Evolutionary conservation across 2,329 filamentous ascomycete genomes (phyloP).

Genomic region (Verticillium alfalfae): DNA sequence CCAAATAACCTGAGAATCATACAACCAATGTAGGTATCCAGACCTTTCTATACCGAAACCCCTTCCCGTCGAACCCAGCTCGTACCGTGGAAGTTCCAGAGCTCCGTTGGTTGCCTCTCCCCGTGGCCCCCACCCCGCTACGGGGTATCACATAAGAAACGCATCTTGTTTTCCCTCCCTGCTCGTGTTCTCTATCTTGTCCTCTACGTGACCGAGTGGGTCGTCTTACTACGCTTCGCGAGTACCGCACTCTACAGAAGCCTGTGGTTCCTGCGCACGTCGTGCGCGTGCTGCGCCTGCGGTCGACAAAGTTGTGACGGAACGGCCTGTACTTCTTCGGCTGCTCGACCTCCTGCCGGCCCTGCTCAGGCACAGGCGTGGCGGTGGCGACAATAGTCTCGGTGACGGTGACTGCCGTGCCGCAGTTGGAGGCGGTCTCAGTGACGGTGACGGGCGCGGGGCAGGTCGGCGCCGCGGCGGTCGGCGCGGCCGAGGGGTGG

Average conservation of each 20-base stretch:
- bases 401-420: conserved; percentile 1
- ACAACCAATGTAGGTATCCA: background rate
- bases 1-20: background rate
- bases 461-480: background rate
- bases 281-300: background rate
- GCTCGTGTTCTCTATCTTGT: background rate
- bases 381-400: conserved; percentile 1
- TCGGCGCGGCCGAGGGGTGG: conserved; percentile 3
- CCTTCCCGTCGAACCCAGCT: background rate
- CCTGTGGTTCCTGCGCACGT: background rate
- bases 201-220: too few relatives aligned
- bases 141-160: background rate
- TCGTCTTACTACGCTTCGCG: too few relatives aligned
- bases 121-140: background rate
- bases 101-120: background rate
- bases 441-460: conserved; percentile 9
- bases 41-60: background rate
- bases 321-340: background rate
- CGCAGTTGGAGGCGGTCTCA: conserved; percentile 10
- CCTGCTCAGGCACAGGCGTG: background rate
- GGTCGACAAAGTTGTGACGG: background rate
- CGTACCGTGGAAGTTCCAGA: background rate
- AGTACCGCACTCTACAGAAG: background rate
- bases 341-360: background rate
- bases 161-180: background rate